Conservation (phyloP, 768 basidiomycete species). For the Boletellus ananas region DNA sequence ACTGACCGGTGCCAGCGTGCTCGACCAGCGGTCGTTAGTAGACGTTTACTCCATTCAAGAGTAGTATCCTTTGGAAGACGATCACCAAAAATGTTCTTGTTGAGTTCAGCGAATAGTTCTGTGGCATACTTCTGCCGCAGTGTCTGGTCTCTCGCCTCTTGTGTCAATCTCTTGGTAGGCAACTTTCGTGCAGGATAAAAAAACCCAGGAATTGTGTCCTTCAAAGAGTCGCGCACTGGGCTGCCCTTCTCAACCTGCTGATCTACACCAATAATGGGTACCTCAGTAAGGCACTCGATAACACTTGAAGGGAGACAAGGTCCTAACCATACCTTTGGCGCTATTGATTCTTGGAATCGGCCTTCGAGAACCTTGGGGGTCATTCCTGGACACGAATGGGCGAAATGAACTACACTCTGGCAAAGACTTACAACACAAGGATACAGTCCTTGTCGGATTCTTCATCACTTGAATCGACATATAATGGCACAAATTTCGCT, state of each 20-base stretch:
- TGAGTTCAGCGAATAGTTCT: conserved; percentile 58
- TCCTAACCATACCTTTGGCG: neutral
- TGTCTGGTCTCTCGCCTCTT: conserved; percentile 40
- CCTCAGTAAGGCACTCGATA: neutral
- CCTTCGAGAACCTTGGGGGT: conserved; percentile 46
- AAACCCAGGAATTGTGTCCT: neutral
- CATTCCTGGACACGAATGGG: conserved; percentile 33
- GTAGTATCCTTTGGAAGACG: conserved; percentile 51
- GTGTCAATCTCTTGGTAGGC: conserved; percentile 26
- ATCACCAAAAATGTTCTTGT: conserved; percentile 51
- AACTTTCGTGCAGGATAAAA: conserved; percentile 9
- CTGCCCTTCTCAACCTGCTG: conserved; percentile 5
- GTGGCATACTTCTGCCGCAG: conserved; percentile 51
- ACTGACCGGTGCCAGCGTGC: conserved; percentile 61
- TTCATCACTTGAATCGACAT: conserved; percentile 31
- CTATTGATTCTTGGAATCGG: conserved; percentile 33
- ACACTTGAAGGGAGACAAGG: no score
- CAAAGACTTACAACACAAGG: conserved; percentile 34
- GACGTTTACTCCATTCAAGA: conserved; percentile 63
- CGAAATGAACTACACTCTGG: neutral
- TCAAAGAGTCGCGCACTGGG: conserved; percentile 10
- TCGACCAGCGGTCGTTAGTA: conserved; percentile 66
- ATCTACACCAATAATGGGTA: neutral
- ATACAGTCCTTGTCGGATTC: conserved; percentile 36
- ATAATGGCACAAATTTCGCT: conserved; percentile 18